Base-by-base conservation (phyloP, 768 basidiomycete species). In the Lactarius evosmus region DNA sequence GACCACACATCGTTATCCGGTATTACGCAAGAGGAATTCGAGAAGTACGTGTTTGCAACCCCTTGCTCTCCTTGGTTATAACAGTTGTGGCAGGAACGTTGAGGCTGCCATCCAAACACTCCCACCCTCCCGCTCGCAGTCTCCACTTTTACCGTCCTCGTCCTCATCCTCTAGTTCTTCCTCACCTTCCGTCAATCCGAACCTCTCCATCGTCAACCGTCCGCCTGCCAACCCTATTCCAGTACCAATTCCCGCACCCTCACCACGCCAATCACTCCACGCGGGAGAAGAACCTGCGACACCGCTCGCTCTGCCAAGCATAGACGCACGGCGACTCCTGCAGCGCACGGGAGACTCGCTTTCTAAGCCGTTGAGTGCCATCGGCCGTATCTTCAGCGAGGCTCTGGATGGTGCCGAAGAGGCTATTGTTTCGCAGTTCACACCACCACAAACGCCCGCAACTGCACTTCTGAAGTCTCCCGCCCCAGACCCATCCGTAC, bases 1-100 rank as follows among this genome's bases (percentile, higher is more conserved):
- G 97, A 98, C 73, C 91, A 95, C 63, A 89, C 93, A 0, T 91
- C 91, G 8, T 77, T 99, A 49, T 96, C 94, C n/a, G 88, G 91
- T 69, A 98, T 98, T 66, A 85, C 91, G 0, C 91, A 94, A 73
- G 89, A 90, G 50, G 93, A 98, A 66, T 99, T 99, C 63, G 97
- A 98, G 72, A 79, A 75, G 88, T 89, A 71, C 46, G 78, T 22
- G 22, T 29, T 53, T 36, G 50, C 46, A 49, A 49, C 11, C 22
- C 41, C 27, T 33, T 50, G 29, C 4, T 32, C 55, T 25, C 40
- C 27, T 61, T 14, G 4, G 1, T 14, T 41, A 0, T 56, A 32
- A 44, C n/a, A 36, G 52, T 38, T 30, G 56, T 44, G 19, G 12
- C 59, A 81, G 79, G 25, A 85, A 87, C 64, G 85, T 87, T n/a